phyloP scores from a whole-genome alignment of 2,329 filamentous ascomycete species.

The Epichloe brachyelytri region DNA sequence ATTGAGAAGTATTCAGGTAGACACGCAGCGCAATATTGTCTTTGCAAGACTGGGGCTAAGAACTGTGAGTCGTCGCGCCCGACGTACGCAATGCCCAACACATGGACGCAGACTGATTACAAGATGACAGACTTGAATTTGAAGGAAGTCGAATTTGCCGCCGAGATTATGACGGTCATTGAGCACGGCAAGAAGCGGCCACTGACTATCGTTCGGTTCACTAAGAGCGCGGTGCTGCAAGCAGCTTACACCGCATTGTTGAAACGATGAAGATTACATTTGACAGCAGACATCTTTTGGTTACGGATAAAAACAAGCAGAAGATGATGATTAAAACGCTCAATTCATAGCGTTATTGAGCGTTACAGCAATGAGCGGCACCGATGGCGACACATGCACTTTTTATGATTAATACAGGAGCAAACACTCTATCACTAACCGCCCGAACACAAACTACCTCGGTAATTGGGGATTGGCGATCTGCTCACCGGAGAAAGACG shows the following conservation, averaged over 20 bases:
- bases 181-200: constrained; percentile 68
- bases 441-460: not conserved
- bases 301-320: constrained; percentile 51
- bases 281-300: constrained; percentile 49
- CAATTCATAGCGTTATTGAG: constrained; percentile 30
- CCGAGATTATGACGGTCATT: constrained; percentile 78
- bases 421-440: not conserved
- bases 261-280: constrained; percentile 63
- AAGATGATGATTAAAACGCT: constrained; percentile 64
- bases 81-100: not conserved
- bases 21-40: constrained; percentile 67
- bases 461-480: not conserved
- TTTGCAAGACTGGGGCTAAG: constrained; percentile 59
- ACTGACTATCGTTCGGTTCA: constrained; percentile 72
- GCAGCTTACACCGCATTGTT: constrained; percentile 73
- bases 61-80: constrained; percentile 52
- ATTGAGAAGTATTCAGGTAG: constrained; percentile 65
- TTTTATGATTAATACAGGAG: not conserved
- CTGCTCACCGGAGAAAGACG: not conserved
- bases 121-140: constrained; percentile 54
- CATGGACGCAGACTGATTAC: too few species aligned
- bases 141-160: constrained; percentile 78
- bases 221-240: constrained; percentile 82
- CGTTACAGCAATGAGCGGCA: constrained; percentile 2
- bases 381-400: not conserved